Evolutionary conservation across 73 alveolate species (phyloP), one percentile per base, ranked within the genome.

Genomic region (Paraurostyla sp.): DNA sequence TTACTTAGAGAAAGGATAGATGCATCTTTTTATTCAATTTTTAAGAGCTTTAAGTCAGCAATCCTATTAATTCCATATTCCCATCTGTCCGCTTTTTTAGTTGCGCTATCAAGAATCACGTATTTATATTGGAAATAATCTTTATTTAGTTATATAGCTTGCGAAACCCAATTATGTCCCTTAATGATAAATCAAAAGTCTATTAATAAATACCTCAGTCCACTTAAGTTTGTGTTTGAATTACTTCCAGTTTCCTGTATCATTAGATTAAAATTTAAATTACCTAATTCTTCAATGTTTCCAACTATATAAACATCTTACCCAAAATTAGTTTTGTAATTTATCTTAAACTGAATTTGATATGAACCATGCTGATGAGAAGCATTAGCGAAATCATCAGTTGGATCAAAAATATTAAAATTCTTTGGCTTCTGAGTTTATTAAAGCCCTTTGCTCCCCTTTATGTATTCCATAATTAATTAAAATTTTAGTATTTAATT

Each of bases 1-100:
- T 48, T 60, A 62, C 86, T 58, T 93, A 71, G 76, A 65, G 69
- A 56, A 54, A 50, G 71, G 85, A 1, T 20, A 75, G 73, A 32
- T 90, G 58, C 35, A 38, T 22, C 41, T 4, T 18, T 40, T 2
- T 65, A 20, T 65, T 65, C 56, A 18, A 13, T 35, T 33, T 48
- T 15, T 50, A 43, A 4, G 30, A 73, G 30, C 35, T 73, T 49
- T 4, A 73, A 46, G 46, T 43, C 71, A 57, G 85, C 92, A 33
- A 94, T 52, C 52, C 98, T 83, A 82, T 94, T 94, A 38, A 68
- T 87, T 0, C 96, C 94, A 54, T 88, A 84, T 92, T 92, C 98
- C 96, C 95, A 94, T 83, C 92, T 51, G 29, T 68, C 68, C 40
- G 88, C 45, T 75, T 58, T 54, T 25, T 63, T 7, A 0, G 86